Conservation (phyloP, 345 rosid species). For the Eucalyptus tenuipes region DNA sequence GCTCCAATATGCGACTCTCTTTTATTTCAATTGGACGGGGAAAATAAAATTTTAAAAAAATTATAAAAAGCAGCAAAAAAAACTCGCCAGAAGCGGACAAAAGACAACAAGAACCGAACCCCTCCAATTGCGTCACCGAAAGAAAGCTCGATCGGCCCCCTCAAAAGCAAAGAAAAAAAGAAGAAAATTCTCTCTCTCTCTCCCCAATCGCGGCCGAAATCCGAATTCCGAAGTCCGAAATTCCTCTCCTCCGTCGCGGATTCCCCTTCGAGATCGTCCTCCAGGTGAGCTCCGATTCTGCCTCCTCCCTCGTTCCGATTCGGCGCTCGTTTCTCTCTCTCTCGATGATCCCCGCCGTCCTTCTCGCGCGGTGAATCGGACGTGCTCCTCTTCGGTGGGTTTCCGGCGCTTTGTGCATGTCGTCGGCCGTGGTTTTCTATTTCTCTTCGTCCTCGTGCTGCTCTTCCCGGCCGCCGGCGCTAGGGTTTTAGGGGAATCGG, state of each 20-base stretch:
- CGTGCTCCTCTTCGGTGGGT: not conserved
- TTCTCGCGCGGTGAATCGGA: not conserved
- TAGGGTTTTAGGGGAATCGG: not conserved
- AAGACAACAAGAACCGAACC: not conserved
- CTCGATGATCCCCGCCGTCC: not conserved
- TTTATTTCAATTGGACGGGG: not conserved
- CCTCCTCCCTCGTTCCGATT: not conserved
- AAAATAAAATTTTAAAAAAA: not conserved
- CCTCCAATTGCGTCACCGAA: not conserved
- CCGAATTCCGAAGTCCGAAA: not conserved
- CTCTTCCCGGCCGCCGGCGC: not conserved
- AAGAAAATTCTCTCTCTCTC: not conserved
- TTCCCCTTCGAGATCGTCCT: not conserved
- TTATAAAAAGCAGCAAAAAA: not conserved
- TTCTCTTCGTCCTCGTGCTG: not conserved
- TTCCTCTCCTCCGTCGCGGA: not conserved
- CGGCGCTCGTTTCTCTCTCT: no score
- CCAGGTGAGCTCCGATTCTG: not conserved
- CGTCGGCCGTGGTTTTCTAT: not conserved
- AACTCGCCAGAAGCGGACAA: not conserved
- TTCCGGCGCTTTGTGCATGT: not conserved
- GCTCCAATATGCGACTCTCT: not conserved
- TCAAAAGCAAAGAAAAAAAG: no score
- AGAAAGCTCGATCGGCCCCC: not conserved
- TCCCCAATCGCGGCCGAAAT: not conserved